phyloP scores from a whole-genome alignment of 352 stramenopile species.

The Globisporangium paroecandrum region DNA sequence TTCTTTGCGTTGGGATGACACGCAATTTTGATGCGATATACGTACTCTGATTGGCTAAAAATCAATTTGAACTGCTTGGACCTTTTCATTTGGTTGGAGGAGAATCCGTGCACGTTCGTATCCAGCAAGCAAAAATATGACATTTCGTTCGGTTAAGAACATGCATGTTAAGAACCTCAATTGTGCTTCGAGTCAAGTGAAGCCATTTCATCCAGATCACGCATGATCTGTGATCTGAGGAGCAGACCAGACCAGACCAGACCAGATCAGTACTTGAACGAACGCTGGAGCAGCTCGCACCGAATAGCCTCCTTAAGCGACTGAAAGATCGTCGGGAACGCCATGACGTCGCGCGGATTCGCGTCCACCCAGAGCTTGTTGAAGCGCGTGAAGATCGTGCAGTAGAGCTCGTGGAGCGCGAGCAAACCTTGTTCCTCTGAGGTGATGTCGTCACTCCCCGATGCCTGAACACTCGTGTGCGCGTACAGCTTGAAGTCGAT shows the following conservation, averaged over 20 bases:
- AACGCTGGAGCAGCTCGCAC: constrained; percentile 44
- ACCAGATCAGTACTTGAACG: constrained; percentile 57
- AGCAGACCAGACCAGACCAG: no score
- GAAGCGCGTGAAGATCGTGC: constrained; percentile 77
- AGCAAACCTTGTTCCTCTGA: constrained; percentile 28
- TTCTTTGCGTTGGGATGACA: neutral
- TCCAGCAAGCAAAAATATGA: neutral
- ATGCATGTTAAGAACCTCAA: neutral
- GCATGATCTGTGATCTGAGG: no score
- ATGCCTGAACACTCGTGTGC: constrained; percentile 17
- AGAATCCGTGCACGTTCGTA: constrained; percentile 10
- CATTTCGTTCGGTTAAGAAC: neutral
- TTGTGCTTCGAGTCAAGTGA: constrained; percentile 8
- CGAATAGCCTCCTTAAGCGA: constrained; percentile 72
- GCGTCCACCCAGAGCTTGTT: constrained; percentile 80
- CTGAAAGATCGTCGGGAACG: constrained; percentile 81
- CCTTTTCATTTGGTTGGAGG: constrained; percentile 24
- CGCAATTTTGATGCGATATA: neutral
- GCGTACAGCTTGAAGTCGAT: constrained; percentile 75
- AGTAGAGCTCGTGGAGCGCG: constrained; percentile 74
- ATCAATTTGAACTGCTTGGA: neutral
- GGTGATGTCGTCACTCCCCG: constrained; percentile 22
- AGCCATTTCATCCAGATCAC: constrained; percentile 19
- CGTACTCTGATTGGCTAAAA: constrained; percentile 2
- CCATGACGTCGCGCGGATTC: constrained; percentile 84